Evolutionary conservation across 225 moss, liverwort and hornwort species (phyloP).

Genomic region (Physcomitrellopsis africana): DNA sequence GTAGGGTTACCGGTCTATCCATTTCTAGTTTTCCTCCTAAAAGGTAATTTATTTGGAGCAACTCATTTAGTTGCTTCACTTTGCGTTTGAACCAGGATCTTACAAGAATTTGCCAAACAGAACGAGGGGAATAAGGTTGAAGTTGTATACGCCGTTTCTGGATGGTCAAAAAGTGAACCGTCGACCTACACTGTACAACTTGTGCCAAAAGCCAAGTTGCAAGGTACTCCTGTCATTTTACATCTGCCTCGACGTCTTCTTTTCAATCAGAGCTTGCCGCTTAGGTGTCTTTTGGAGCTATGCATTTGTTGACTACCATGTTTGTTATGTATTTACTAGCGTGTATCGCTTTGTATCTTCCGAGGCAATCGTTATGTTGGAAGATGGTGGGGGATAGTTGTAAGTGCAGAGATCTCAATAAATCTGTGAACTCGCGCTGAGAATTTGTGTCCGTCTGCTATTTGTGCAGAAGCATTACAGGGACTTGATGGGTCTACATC

Average conservation of each 20-base stretch:
- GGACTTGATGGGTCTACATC: slow-evolving; percentile 68
- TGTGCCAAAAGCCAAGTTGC: slow-evolving; percentile 76
- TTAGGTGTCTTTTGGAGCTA: not conserved
- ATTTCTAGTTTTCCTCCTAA: slow-evolving; percentile 8
- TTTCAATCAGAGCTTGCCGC: not conserved
- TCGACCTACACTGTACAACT: slow-evolving; percentile 80
- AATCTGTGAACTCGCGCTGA: slow-evolving; percentile 6
- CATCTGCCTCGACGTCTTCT: not conserved
- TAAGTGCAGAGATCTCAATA: not conserved
- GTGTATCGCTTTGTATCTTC: not conserved
- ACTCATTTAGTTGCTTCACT: slow-evolving; percentile 2
- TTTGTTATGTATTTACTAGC: not conserved
- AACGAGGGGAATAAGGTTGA: slow-evolving; percentile 65
- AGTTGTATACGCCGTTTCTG: slow-evolving; percentile 88
- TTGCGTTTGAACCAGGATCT: slow-evolving; percentile 59
- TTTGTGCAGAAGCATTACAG: slow-evolving; percentile 62
- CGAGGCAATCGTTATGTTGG: not conserved
- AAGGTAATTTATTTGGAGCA: not conserved
- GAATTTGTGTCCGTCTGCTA: slow-evolving; percentile 24
- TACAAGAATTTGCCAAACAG: slow-evolving; percentile 68
- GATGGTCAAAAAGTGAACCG: slow-evolving; percentile 84
- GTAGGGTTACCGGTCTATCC: slow-evolving; percentile 10
- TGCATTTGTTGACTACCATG: not conserved
- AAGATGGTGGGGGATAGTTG: too few relatives aligned
- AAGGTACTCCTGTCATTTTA: slow-evolving; percentile 58